These are phyloP conservation scores for Knufia fluminis DNA, from an alignment of 2,329 filamentous ascomycete species.

Conservation along the genomic window DNA sequence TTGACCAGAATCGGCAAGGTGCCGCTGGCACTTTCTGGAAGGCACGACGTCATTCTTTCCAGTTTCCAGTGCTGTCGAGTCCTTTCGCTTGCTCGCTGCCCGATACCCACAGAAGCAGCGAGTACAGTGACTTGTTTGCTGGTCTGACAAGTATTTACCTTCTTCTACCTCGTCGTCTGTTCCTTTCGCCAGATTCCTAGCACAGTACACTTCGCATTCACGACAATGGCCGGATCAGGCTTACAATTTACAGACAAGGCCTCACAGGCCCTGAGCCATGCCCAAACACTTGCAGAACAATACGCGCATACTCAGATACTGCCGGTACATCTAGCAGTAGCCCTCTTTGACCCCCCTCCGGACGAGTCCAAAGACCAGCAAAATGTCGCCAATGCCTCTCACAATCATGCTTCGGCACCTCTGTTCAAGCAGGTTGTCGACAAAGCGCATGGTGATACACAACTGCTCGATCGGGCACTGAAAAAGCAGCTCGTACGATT, in stretches of 20 bases:
- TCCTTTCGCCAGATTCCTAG: neutral
- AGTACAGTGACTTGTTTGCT: neutral
- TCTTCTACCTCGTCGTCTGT: neutral
- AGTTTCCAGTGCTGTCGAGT: neutral
- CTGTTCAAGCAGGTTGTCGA: conserved; percentile 93
- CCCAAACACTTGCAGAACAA: conserved; percentile 77
- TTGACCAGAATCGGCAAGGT: neutral
- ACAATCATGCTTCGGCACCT: conserved; percentile 55
- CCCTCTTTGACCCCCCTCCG: conserved; percentile 37
- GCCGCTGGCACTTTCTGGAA: neutral
- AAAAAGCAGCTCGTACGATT: conserved; percentile 87
- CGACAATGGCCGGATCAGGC: conserved; percentile 34
- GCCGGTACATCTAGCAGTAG: conserved; percentile 73
- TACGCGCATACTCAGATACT: conserved; percentile 86
- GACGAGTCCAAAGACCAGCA: conserved; percentile 70
- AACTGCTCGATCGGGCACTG: conserved; percentile 75
- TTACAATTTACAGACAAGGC: conserved; percentile 83
- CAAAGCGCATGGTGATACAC: conserved; percentile 83
- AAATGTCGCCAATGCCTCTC: conserved; percentile 53
- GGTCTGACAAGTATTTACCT: neutral
- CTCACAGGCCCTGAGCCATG: conserved; percentile 79
- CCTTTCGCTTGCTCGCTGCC: neutral
- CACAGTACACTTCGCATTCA: neutral
- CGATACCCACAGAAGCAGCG: neutral
- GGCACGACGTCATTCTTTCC: neutral